Evolutionary conservation across 2,329 filamentous ascomycete species (phyloP).

Genomic region (Venturia aucupariae): DNA sequence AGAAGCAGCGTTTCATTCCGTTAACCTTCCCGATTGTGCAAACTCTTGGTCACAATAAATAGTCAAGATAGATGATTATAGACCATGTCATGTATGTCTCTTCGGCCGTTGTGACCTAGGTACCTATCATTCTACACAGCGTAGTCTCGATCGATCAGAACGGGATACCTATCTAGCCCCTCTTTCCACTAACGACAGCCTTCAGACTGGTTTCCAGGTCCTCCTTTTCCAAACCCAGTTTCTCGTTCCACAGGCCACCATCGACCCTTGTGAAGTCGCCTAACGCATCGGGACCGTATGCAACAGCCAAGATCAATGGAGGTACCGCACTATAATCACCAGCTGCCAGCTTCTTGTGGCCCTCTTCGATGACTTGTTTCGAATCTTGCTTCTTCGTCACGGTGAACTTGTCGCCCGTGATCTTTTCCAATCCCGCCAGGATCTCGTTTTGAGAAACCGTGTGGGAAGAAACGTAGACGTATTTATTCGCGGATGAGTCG

Average conservation of each 20-base stretch:
- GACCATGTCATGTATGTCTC: no score
- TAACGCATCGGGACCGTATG: neutral
- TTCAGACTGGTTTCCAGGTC: slow-evolving; percentile 12
- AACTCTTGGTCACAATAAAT: no score
- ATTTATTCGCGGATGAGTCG: slow-evolving; percentile 45
- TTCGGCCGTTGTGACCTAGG: no score
- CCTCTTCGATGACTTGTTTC: slow-evolving; percentile 18
- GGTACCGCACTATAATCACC: slow-evolving; percentile 1
- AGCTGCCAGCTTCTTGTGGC: neutral
- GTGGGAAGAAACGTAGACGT: slow-evolving; percentile 49
- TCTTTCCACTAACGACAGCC: slow-evolving; percentile 1
- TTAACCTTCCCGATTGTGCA: no score
- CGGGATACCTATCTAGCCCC: no score
- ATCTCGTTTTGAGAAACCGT: slow-evolving; percentile 50
- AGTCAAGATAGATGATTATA: no score
- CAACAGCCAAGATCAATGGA: slow-evolving; percentile 5
- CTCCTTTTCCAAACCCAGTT: slow-evolving; percentile 9
- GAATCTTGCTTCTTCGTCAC: slow-evolving; percentile 33
- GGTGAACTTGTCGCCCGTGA: slow-evolving; percentile 43
- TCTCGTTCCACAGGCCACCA: slow-evolving; percentile 14
- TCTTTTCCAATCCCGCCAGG: slow-evolving; percentile 42
- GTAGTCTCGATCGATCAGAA: no score
- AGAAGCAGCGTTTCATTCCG: no score
- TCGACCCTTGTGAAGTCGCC: slow-evolving; percentile 6
- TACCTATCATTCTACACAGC: no score